A percentile compares a stretch with the other conserved stretches of the same genome.
Evolutionary conservation across 805 yeast species (phyloP).

Genomic region (Trichomonascus vanleenenianus): DNA sequence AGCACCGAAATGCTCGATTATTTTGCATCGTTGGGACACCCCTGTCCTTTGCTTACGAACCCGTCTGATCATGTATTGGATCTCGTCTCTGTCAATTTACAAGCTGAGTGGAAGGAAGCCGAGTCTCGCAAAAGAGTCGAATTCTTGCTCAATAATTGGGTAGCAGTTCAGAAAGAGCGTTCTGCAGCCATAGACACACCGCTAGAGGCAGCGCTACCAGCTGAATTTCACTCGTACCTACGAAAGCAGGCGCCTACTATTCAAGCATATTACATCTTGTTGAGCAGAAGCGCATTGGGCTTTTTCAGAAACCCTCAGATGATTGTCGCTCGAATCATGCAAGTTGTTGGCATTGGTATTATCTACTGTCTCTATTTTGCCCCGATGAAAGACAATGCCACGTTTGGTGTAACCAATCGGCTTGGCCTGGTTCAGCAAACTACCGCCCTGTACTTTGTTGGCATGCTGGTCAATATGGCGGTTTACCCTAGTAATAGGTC

Average conservation of each 20-base stretch:
- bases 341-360: slow-evolving; percentile 54
- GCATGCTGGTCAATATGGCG: slow-evolving; percentile 70
- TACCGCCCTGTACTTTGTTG: slow-evolving; percentile 65
- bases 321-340: slow-evolving; percentile 55
- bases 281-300: slow-evolving; percentile 35
- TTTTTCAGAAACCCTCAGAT: slow-evolving; percentile 49
- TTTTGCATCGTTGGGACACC: slow-evolving; percentile 42
- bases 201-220: slow-evolving; percentile 8
- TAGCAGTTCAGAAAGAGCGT: neutral
- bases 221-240: slow-evolving; percentile 19
- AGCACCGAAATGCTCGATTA: slow-evolving; percentile 39
- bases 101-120: slow-evolving; percentile 35
- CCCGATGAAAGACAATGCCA: slow-evolving; percentile 39
- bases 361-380: slow-evolving; percentile 63
- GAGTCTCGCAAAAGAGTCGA: slow-evolving; percentile 36
- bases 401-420: slow-evolving; percentile 53
- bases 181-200: neutral
- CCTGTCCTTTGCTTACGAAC: slow-evolving; percentile 54
- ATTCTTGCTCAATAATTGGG: slow-evolving; percentile 35
- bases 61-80: slow-evolving; percentile 73
- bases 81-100: slow-evolving; percentile 50
- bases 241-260: slow-evolving; percentile 26
- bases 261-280: slow-evolving; percentile 30
- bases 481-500: slow-evolving; percentile 67
- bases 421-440: slow-evolving; percentile 72